Base-by-base conservation (phyloP, 2,329 filamentous ascomycete genomes). In the Colletotrichum viniferum region DNA sequence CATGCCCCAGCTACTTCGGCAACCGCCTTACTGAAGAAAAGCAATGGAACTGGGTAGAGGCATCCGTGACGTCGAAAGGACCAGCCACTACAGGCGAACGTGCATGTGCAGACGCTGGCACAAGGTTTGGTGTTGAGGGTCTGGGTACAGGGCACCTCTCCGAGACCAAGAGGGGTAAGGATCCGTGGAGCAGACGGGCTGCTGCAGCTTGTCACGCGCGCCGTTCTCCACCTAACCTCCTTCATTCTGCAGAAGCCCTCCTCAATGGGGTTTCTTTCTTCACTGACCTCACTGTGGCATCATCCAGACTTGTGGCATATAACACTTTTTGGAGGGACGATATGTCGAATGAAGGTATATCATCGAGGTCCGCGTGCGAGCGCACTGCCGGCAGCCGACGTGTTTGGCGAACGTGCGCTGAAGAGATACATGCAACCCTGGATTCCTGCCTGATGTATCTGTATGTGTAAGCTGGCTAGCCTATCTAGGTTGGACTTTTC, bases 251-350 rank as follows among this genome's bases (percentile, higher is more conserved):
- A 60, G 28, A 71, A 28, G n/a, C 7, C 26, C 56, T 68, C 9
- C 62, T 63, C 56, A 56, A 67, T 63, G 55, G 55, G 72, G 55
- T 43, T 32, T 67, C 16, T 12, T 8, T 56, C 55, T 48, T 67
- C 73, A 67, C 73, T 72, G 73, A 72, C 73, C 73, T 75, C 69
- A 75, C 58, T n/a, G 69, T 75, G 56, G 69, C 58, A 75, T 64
- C 69, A 73, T 75, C 34, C 63, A 69, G 69, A 56, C 63, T 73
- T 48, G 26, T 55, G 32, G 43, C 36, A 58, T 67, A 72, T 72
- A 60, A 52, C 62, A 72, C 52, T 24, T 55, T 60, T 58, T 16
- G 61, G 18, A 38, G 30, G 24, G 36, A 13, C 32, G 21, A 55
- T 38, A 48, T 61, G 38, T 73, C 63, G 28, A 73, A 73, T 24